Conservation (phyloP, 345 rosid genomes). For the Theobroma cacao region DNA sequence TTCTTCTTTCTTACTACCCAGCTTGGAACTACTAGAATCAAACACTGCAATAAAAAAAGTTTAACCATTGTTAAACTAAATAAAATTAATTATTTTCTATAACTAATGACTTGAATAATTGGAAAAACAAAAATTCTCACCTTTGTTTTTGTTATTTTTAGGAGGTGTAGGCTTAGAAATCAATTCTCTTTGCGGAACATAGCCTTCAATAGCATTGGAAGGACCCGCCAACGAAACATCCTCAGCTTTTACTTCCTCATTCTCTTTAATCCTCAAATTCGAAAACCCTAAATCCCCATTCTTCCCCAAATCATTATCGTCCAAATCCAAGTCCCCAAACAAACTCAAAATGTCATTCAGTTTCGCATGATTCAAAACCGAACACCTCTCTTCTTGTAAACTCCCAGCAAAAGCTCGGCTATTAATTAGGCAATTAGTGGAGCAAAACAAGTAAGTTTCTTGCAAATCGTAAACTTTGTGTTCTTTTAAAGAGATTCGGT, state of each 20-base stretch:
- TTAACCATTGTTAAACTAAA: background rate
- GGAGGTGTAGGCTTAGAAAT: conserved; percentile 19
- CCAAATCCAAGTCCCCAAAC: conserved; percentile 35
- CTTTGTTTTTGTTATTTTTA: conserved; percentile 27
- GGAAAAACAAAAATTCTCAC: conserved; percentile 17
- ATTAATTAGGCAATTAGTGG: conserved; percentile 51
- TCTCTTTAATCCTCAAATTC: conserved; percentile 58
- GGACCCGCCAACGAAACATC: conserved; percentile 52
- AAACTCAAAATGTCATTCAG: conserved; percentile 45
- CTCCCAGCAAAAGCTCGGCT: conserved; percentile 51
- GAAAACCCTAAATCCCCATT: conserved; percentile 47
- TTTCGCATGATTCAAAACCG: conserved; percentile 38
- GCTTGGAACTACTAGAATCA: conserved; percentile 27
- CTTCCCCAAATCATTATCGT: conserved; percentile 19
- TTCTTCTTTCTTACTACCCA: conserved; percentile 29
- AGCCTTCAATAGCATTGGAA: conserved; percentile 84
- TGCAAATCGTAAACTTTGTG: conserved; percentile 64
- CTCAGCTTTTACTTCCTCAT: conserved; percentile 29
- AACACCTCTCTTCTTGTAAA: conserved; percentile 56
- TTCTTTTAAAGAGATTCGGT: conserved; percentile 65
- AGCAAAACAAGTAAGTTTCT: conserved; percentile 65
- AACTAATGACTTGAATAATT: background rate
- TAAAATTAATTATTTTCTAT: background rate
- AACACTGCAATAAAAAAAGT: conserved; percentile 40
- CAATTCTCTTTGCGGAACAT: conserved; percentile 52